Base-by-base conservation (phyloP, 1,139 yeast genomes). In the Protomyces macrosporus region DNA sequence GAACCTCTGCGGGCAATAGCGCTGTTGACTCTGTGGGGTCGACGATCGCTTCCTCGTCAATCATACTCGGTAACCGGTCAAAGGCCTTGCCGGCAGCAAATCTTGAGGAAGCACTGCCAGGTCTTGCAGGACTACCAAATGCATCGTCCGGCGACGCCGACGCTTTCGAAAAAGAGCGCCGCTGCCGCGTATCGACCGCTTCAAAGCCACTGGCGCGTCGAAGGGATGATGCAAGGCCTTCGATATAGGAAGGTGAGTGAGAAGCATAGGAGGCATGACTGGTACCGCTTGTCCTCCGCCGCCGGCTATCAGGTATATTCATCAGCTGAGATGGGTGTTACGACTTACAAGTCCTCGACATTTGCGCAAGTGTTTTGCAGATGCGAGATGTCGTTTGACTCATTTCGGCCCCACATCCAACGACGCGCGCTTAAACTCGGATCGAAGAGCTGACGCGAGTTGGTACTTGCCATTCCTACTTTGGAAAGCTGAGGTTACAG, bases 191-290 rank as follows among this genome's bases (percentile, higher is more conserved):
- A 35, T 42, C 62, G n/a, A 56, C 60, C 10, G 62, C 30, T 14
- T 53, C 57, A 23, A 53, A 53, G n/a, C n/a, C 39, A 36, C 40
- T 34, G 0, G 62, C 55, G 34, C 62, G 30, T 33, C 53, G 51
- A n/a, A 51, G 53, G 33, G 62, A 58, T 14, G 62, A 55, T 6
- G 62, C 62, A 32, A 58, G 53, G 6, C 62, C 56, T 34, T 58
- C 62, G 14, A 58, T 50, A 23, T 45, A 58, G 16, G 62, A 58
- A 10, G 48, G 23, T 1, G 48, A 16, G 12, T 42, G 23, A 5
- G 48, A 42, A 10, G 10, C 30, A 42, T 42, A 16, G 9, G 48
- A 42, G 10, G 32, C 48, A 10, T 30, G 48, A 32, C 48, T 42
- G 9, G 48, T 32, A 23, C 48, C 48, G 32, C 48, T 42, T 2